A percentile compares a stretch with the other conserved stretches of the same genome.
Evolutionary conservation across 1,284 basidiomycete genomes (phyloP).

Genomic region (Ustilago crameri): DNA sequence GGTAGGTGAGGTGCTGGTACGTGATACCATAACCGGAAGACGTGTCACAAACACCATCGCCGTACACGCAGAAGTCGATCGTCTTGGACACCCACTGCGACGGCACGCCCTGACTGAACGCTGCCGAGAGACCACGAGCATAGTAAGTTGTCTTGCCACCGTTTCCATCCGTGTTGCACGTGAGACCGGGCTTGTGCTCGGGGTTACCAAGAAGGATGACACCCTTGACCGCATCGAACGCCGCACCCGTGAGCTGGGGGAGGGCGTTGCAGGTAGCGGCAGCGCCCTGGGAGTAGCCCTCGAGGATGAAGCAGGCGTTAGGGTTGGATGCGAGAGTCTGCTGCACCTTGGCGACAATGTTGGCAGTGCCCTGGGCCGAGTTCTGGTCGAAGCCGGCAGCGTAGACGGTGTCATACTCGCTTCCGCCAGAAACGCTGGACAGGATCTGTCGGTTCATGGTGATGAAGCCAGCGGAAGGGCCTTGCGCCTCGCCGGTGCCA

Average conservation of each 20-base stretch:
- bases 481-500: conserved; percentile 65
- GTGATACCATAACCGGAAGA: conserved; percentile 54
- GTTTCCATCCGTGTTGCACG: conserved; percentile 62
- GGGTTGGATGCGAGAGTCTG: conserved; percentile 21
- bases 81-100: conserved; percentile 58
- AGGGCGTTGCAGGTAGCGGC: conserved; percentile 64
- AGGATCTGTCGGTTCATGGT: conserved; percentile 50
- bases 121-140: conserved; percentile 40
- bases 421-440: conserved; percentile 37
- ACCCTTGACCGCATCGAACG: conserved; percentile 60
- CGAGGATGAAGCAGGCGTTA: conserved; percentile 41
- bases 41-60: conserved; percentile 65
- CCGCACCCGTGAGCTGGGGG: conserved; percentile 38
- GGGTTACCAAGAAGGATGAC: conserved; percentile 67
- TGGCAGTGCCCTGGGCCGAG: conserved; percentile 51
- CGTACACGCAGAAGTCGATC: conserved; percentile 61
- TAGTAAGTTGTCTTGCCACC: conserved; percentile 56
- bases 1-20: conserved; percentile 55
- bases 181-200: conserved; percentile 55
- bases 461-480: conserved; percentile 51
- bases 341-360: conserved; percentile 45
- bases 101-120: conserved; percentile 41
- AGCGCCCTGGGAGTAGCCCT: conserved; percentile 61
- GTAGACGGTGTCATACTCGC: conserved; percentile 64
- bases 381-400: conserved; percentile 55